Evolutionary conservation across 2,329 filamentous ascomycete species (phyloP), one percentile per base, ranked within the genome.

Genomic region (Cordyceps fumosorosea): DNA sequence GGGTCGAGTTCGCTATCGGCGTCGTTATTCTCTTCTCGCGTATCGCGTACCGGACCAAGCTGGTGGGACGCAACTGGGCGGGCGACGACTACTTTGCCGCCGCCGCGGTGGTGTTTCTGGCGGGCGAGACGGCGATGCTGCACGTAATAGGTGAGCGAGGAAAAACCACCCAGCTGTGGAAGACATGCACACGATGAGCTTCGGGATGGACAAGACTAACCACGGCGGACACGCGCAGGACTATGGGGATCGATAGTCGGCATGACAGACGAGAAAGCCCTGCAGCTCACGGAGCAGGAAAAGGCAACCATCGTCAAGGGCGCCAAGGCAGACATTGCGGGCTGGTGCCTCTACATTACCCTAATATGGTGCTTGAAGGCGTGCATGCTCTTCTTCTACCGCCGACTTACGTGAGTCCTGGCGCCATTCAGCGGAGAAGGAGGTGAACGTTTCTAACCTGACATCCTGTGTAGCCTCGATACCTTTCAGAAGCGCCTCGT

Each of bases 41-140:
- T 16, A 74, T 76, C 62, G 74, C 73, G 63, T 72, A 75, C 2
- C 68, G 77, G 40, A 71, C 71, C 66, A 76, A 71, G 58, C 65
- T 71, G 7, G 74, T 79, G 3, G 76, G 77, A 1, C 67, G 75
- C 62, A 74, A 73, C 14, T 77, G 73, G 69, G 72, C 78, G 20
- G 75, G 76, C 2, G 78, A 80, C 64, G 78, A 80, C 54, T 74
- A 72, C 56, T 79, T 80, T 61, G 71, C 75, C 0, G 62, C 75
- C 18, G 52, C 72, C 5, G 68, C 70, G 0, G 64, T 78, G 5
- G 3, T 77, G 0, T 74, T 78, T 51, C 76, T 75, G 72, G 77
- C 75, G 26, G 60, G 60, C 16, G 60, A 62, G 48, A 57, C 60
- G 44, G 45, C 55, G 14, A 74, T 74, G 72, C 54, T 74, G 32